Evolutionary conservation across 371 early-diverging fungal genomes (phyloP).

Genomic region (Caulochytrium protostelioides): DNA sequence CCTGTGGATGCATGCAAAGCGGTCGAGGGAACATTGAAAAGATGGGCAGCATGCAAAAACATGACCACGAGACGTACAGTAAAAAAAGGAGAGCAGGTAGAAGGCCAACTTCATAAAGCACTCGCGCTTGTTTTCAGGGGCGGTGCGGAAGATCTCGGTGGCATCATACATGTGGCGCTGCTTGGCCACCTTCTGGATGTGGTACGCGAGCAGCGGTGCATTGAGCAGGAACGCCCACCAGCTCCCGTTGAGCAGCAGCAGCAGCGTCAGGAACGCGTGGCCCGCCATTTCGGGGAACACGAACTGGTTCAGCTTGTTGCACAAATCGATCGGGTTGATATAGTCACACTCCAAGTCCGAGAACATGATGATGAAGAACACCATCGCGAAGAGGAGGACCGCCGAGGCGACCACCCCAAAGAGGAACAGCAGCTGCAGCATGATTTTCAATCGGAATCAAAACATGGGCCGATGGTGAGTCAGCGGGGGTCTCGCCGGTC

Average conservation of each 20-base stretch:
- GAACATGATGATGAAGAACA: constrained; percentile 82
- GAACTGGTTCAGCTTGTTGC: constrained; percentile 88
- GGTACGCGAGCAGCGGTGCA: constrained; percentile 61
- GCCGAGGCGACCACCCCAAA: constrained; percentile 78
- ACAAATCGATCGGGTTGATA: constrained; percentile 94
- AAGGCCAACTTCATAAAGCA: constrained; percentile 84
- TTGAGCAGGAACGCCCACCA: constrained; percentile 72
- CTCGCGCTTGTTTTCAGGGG: constrained; percentile 73
- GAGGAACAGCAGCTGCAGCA: constrained; percentile 43
- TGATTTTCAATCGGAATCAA: too few species aligned
- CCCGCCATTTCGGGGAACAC: constrained; percentile 76
- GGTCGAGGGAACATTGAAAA: constrained; percentile 5
- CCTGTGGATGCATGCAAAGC: not conserved
- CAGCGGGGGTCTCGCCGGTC: too few species aligned
- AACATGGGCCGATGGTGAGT: too few species aligned
- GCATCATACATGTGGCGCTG: constrained; percentile 80
- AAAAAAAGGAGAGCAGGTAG: constrained; percentile 81
- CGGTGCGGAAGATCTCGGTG: constrained; percentile 86
- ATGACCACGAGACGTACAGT: constrained; percentile 21
- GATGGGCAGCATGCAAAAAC: not conserved
- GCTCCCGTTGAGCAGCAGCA: constrained; percentile 63
- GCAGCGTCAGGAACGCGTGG: constrained; percentile 52
- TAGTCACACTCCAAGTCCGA: constrained; percentile 89
- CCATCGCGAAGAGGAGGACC: constrained; percentile 69
- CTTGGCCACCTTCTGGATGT: constrained; percentile 59